phyloP scores from a whole-genome alignment of 1,284 basidiomycete species.

The Leccinum solheimii region DNA sequence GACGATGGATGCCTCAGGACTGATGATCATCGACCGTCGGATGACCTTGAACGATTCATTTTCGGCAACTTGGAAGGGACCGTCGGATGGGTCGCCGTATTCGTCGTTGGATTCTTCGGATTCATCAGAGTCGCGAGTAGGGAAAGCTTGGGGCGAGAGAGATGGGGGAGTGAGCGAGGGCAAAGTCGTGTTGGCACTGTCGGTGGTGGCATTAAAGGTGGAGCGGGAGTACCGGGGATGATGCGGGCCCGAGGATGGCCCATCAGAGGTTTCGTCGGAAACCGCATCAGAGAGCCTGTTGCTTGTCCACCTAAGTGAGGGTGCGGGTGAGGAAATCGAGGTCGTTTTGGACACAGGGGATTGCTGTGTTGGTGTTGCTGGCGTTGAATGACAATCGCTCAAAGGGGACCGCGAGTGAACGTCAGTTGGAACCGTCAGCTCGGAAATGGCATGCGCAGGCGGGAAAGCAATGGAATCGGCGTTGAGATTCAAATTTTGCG shows the following conservation, averaged over 20 bases:
- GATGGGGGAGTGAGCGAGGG: too few species aligned
- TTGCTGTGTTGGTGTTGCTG: too few species aligned
- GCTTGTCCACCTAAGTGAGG: too few species aligned
- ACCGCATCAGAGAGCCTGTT: too few species aligned
- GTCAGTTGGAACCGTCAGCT: too few species aligned
- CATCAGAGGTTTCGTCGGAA: not conserved
- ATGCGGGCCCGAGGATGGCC: not conserved
- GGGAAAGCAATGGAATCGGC: constrained; percentile 38
- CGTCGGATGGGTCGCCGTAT: constrained; percentile 19
- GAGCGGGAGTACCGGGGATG: not conserved
- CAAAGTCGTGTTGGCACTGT: too few species aligned
- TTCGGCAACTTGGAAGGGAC: constrained; percentile 51
- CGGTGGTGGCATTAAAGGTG: not conserved
- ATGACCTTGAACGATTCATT: constrained; percentile 54
- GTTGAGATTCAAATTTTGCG: too few species aligned
- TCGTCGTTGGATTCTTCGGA: constrained; percentile 19
- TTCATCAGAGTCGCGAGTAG: too few species aligned
- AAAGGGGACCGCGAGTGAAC: too few species aligned
- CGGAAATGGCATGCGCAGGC: constrained; percentile 54
- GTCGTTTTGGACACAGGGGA: constrained; percentile 14
- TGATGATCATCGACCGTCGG: constrained; percentile 11
- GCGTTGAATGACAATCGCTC: too few species aligned
- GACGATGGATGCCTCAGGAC: not conserved
- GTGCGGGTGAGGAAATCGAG: too few species aligned
- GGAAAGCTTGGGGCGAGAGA: too few species aligned